A percentile compares a stretch with the other conserved stretches of the same genome.
phyloP scores from a whole-genome alignment of 2,329 filamentous ascomycete species.

The Arthrocladium fulminans region DNA sequence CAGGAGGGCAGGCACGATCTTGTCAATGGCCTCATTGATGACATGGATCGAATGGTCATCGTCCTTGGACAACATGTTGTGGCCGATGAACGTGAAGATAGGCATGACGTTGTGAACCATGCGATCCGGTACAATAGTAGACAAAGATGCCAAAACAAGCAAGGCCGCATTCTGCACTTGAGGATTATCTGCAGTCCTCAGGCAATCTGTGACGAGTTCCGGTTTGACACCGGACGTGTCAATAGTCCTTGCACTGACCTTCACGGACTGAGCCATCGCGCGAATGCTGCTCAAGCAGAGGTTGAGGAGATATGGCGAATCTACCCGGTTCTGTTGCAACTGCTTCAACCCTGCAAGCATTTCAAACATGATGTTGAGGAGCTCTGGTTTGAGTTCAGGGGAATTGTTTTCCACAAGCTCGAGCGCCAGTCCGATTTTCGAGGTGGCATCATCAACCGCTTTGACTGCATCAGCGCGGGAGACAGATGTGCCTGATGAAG shows the following conservation, averaged over 20 bases:
- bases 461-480: slow-evolving; percentile 37
- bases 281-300: slow-evolving; percentile 73
- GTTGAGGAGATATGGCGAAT: slow-evolving; percentile 82
- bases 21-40: slow-evolving; percentile 85
- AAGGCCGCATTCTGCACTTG: slow-evolving; percentile 90
- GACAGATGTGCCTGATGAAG: slow-evolving; percentile 40
- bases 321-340: slow-evolving; percentile 70
- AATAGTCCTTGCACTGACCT: slow-evolving; percentile 47
- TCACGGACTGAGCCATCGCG: slow-evolving; percentile 72
- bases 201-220: slow-evolving; percentile 86
- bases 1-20: slow-evolving; percentile 86
- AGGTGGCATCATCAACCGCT: slow-evolving; percentile 12
- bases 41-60: slow-evolving; percentile 97
- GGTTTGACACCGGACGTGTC: slow-evolving; percentile 74
- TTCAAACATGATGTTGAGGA: slow-evolving; percentile 72
- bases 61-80: slow-evolving; percentile 79
- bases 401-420: slow-evolving; percentile 78
- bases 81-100: slow-evolving; percentile 96
- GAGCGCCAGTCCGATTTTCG: slow-evolving; percentile 61
- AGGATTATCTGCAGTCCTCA: slow-evolving; percentile 81
- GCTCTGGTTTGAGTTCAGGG: slow-evolving; percentile 62
- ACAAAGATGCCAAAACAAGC: slow-evolving; percentile 76
- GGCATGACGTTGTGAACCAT: slow-evolving; percentile 98
- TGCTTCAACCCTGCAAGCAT: slow-evolving; percentile 80
- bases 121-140: slow-evolving; percentile 77